Evolutionary conservation across 2,329 filamentous ascomycete species (phyloP), one percentile per base, ranked within the genome.

Genomic region (Stylonectria norvegica): DNA sequence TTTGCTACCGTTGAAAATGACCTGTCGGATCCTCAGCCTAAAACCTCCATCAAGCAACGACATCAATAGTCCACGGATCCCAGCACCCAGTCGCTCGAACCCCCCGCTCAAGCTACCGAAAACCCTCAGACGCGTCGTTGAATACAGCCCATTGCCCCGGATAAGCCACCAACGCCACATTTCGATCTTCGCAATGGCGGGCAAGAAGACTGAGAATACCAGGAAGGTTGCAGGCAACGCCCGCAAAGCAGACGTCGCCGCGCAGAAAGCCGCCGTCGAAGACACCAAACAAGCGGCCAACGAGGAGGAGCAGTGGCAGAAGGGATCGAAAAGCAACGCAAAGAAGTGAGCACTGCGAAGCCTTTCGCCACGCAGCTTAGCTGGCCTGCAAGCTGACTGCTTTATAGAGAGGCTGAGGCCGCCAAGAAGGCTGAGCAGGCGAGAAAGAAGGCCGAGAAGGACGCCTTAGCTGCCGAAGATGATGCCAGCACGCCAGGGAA

Each of bases 361-460:
- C n/a, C 14, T 25, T 20, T 5, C 30, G 16, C 17, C 7, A 19
- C 7, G 7, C 8, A 18, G 11, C 15, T 9, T 18, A 32, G 19
- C 17, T 11, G 14, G 7, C 7, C 30, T n/a, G n/a, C n/a, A 10
- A 10, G 15, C 49, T 57, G 17, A 57, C 49, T 16, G 19, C 8
- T 12, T 27, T 12, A 17, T 36, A 68, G 65, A 53, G 65, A 68
- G 36, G 61, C 62, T 4, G 64, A 67, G 19, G 65, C 57, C 4
- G 58, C 61, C 54, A 95, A 90, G 62, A 89, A 94, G 55, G 84
- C 85, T 23, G 89, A 90, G 38, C 86, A 85, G 35, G 83, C 82
- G 35, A 95, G 91, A 68, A 89, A 95, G 69, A 97, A 95, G 69
- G 91, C 90, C 36, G 93, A 97, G 63, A 85, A 85, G 35, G 90